Evolutionary conservation across 2,329 filamentous ascomycete species (phyloP).

Genomic region (Penicillium digitatum): DNA sequence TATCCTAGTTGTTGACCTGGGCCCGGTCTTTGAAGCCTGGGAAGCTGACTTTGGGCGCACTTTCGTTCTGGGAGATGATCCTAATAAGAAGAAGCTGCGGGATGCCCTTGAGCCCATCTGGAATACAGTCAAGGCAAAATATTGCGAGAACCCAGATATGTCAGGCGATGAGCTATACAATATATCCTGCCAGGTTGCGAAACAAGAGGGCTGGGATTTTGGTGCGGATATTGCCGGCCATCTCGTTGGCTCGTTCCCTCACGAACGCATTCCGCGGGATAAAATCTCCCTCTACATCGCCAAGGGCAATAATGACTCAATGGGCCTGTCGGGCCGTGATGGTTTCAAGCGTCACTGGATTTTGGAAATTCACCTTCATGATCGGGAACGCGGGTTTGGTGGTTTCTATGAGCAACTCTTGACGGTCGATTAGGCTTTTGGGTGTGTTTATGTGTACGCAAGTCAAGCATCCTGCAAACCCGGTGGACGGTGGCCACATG

Average conservation of each 20-base stretch:
- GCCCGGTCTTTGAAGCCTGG: conserved; percentile 52
- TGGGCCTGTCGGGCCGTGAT: conserved; percentile 40
- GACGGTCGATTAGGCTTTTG: conserved; percentile 19
- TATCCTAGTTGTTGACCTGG: conserved; percentile 52
- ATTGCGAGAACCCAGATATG: conserved; percentile 42
- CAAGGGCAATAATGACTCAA: conserved; percentile 42
- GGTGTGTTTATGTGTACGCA: background rate
- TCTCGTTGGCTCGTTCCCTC: conserved; percentile 51
- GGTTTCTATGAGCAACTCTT: conserved; percentile 45
- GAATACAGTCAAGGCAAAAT: conserved; percentile 44
- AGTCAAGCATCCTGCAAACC: background rate
- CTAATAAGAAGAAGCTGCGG: conserved; percentile 44
- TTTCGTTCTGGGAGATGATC: conserved; percentile 49
- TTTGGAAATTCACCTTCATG: conserved; percentile 48
- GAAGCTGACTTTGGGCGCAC: conserved; percentile 55
- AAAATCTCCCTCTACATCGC: conserved; percentile 46
- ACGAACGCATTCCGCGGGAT: conserved; percentile 51
- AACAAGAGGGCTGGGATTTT: conserved; percentile 44
- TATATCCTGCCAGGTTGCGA: conserved; percentile 41
- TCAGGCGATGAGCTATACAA: conserved; percentile 49
- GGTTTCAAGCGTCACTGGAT: conserved; percentile 50
- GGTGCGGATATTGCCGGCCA: conserved; percentile 48
- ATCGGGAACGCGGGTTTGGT: conserved; percentile 37
- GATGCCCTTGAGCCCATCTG: conserved; percentile 49
- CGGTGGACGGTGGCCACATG: background rate